These are phyloP conservation scores for Backusella australiensis DNA, from an alignment of 192 early-diverging fungal species.

Conservation along the genomic window DNA sequence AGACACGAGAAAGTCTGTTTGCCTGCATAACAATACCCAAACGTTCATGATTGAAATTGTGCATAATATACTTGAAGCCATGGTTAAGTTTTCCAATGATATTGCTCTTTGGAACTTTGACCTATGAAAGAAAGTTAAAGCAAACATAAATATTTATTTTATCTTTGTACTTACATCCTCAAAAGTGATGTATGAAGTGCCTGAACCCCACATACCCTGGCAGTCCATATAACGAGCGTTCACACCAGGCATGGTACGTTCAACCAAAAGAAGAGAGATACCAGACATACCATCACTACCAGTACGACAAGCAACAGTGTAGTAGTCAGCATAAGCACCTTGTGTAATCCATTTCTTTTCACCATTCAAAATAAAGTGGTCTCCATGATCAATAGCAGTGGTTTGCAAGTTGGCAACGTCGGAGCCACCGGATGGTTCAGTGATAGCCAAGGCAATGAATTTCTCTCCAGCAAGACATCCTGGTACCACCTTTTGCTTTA, in stretches of 20 bases:
- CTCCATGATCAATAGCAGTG: conserved; percentile 65
- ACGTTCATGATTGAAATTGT: conserved; percentile 88
- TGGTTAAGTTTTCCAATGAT: conserved; percentile 65
- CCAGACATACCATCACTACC: conserved; percentile 88
- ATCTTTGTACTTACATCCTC: conserved; percentile 55
- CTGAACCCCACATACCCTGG: conserved; percentile 89
- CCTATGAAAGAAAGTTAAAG: not conserved
- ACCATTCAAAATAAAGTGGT: conserved; percentile 78
- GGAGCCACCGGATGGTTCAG: conserved; percentile 73
- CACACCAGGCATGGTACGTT: conserved; percentile 83
- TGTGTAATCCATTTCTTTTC: conserved; percentile 99
- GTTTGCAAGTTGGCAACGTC: conserved; percentile 74
- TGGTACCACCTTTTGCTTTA: conserved; percentile 60
- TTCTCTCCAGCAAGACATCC: conserved; percentile 65
- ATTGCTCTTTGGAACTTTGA: conserved; percentile 57
- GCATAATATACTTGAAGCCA: conserved; percentile 95
- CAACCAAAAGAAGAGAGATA: conserved; percentile 81
- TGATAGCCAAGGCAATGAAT: conserved; percentile 75
- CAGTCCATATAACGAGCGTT: conserved; percentile 87
- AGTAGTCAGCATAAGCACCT: conserved; percentile 93
- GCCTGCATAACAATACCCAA: conserved; percentile 83
- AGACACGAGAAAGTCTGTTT: conserved; percentile 82
- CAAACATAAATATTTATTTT: not conserved
- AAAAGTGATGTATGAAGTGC: conserved; percentile 84
- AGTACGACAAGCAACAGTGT: conserved; percentile 71